Evolutionary conservation across 192 early-diverging fungal species (phyloP), one percentile per base, ranked within the genome.

Genomic region (Podila epicladia): DNA sequence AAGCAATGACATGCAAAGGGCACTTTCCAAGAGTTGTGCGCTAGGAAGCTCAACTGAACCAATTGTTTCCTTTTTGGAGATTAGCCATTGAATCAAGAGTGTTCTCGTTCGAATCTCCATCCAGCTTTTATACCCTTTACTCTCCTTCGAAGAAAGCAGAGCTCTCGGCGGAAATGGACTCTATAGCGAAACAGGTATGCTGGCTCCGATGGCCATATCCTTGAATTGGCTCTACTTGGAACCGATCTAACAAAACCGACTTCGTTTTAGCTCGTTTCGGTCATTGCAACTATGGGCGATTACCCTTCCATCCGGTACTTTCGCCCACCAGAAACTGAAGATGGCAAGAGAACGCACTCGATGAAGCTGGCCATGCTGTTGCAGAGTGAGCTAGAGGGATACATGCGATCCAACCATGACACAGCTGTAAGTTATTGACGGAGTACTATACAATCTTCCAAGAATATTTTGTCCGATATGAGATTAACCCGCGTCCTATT

Each of bases 241-340:
- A 33, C n/a, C 17, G 53, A 58, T 3, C 26, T 12, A 45, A 45
- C 41, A 13, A 51, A 33, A 65, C 48, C 63, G 11, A 73, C 26
- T 33, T 29, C 12, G 4, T 17, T 51, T 31, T 85, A 97, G 90
- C 80, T 99, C 19, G 88, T 94, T 8, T 97, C 96, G 22, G 91
- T 98, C 2, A 91, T 97, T 64, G 92, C 91, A 4, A 92, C 94
- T 9, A 82, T 99, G 24, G 96, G 95, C 41, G 96, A 98, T 62
- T 93, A 92, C 70, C 98, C 98, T 4, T 90, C 94, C 45, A 96
- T 99, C 69, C 90, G 98, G 38, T 99, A 97, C 71, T 92, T 95
- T 84, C 88, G 91, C 58, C 93, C 95, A 33, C 86, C 91, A 38
- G 94, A 93, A 57, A 79, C 86, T n/a, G 86, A 93, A 62, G 72